These are phyloP conservation scores for Musa acuminata DNA, from an alignment of 176 grass and related monocot genomes.

Conservation along the genomic window DNA sequence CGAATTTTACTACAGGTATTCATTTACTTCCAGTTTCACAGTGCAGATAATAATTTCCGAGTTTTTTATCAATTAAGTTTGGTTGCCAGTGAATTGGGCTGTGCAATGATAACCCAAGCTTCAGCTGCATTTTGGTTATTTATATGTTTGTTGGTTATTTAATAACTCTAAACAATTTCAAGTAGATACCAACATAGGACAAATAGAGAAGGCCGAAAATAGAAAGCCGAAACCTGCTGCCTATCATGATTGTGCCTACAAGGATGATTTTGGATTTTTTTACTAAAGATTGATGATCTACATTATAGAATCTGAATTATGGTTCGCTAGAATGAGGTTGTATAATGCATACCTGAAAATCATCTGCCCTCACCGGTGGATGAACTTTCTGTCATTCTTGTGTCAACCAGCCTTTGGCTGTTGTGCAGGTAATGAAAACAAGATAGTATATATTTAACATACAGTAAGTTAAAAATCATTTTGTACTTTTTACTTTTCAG, in stretches of 20 bases:
- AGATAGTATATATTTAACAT: too few relatives aligned
- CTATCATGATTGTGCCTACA: background rate
- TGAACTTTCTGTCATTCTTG: too few relatives aligned
- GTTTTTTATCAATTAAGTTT: background rate
- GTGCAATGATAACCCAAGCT: background rate
- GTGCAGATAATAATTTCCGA: background rate
- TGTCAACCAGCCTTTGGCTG: too few relatives aligned
- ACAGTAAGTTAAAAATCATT: too few relatives aligned
- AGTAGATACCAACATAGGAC: background rate
- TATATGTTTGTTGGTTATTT: background rate
- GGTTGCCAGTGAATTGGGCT: background rate
- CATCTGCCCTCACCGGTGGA: too few relatives aligned
- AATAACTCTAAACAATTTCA: background rate
- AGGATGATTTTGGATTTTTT: background rate
- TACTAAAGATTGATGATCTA: background rate
- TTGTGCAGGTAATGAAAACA: too few relatives aligned
- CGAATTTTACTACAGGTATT: conserved; percentile 80
- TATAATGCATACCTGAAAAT: too few relatives aligned
- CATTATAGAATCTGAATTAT: background rate
- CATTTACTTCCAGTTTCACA: background rate
- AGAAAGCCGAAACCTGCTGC: background rate
- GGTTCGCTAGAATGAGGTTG: too few relatives aligned
- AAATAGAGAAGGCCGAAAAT: background rate
- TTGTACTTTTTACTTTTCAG: too few relatives aligned
- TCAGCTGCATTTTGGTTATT: background rate